Evolutionary conservation across 2,329 filamentous ascomycete species (phyloP).

Genomic region (Fusarium musae): DNA sequence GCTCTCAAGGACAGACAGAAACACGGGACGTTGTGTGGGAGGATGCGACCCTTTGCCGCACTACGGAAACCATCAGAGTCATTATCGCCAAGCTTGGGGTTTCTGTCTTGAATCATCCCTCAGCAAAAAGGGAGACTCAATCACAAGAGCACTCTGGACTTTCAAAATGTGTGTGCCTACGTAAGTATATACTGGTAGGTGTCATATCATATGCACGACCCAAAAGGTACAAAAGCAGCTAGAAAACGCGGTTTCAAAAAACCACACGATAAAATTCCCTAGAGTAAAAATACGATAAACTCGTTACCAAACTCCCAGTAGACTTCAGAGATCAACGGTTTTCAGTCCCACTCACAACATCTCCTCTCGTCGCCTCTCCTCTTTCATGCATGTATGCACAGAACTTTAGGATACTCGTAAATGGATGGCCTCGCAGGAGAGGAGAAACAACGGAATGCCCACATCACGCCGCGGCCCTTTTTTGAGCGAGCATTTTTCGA

Average conservation of each 20-base stretch:
- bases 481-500: background rate
- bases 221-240: conserved; percentile 12
- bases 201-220: conserved; percentile 16
- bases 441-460: conserved; percentile 7
- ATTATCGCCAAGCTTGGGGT: background rate
- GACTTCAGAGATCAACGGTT: conserved; percentile 5
- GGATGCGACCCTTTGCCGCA: conserved; percentile 32
- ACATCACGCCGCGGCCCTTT: background rate
- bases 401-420: conserved; percentile 3
- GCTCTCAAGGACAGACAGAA: conserved; percentile 6
- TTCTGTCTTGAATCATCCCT: conserved; percentile 8
- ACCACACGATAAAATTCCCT: background rate
- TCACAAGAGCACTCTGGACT: background rate
- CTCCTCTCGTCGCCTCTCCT: background rate
- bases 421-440: background rate
- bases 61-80: conserved; percentile 4
- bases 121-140: conserved; percentile 12
- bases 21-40: background rate
- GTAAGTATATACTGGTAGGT: background rate
- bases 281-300: conserved; percentile 9
- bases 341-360: conserved; percentile 20
- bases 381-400: conserved; percentile 19
- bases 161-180: background rate
- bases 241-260: conserved; percentile 4
- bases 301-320: conserved; percentile 3